Conservation (phyloP, 441 rosid species). For the Kokia cookei region DNA sequence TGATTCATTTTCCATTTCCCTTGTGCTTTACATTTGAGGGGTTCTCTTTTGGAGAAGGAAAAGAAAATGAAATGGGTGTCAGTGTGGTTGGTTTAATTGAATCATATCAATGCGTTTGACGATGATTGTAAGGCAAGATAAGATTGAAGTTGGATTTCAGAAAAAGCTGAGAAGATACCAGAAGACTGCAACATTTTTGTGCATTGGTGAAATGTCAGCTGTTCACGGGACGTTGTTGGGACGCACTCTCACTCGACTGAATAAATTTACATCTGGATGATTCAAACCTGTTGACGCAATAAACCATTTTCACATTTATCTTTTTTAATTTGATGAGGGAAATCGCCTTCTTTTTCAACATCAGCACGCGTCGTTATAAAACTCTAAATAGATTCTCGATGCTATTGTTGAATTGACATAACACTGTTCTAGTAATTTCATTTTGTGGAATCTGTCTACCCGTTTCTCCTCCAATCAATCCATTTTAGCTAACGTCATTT, state of each 20-base stretch:
- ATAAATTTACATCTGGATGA: neutral
- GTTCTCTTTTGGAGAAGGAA: neutral
- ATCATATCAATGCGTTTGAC: neutral
- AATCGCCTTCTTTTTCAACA: too few relatives aligned
- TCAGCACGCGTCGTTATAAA: too few relatives aligned
- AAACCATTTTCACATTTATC: too few relatives aligned
- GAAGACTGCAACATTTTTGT: neutral
- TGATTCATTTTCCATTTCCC: neutral
- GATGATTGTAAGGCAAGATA: neutral
- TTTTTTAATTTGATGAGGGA: too few relatives aligned
- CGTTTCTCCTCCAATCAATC: too few relatives aligned
- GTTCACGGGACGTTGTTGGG: conserved; percentile 4
- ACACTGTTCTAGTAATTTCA: neutral
- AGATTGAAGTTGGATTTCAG: neutral
- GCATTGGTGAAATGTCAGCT: neutral
- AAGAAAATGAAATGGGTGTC: neutral
- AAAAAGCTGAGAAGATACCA: neutral
- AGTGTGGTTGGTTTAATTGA: neutral
- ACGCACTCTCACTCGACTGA: neutral
- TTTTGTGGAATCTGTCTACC: neutral
- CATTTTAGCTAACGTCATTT: neutral
- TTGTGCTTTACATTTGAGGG: neutral
- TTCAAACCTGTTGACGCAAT: neutral
- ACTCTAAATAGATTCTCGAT: too few relatives aligned
- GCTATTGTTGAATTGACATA: neutral